Percentiles rank a stretch among this genome's conserved stretches.
Evolutionary conservation across 495 filamentous ascomycete species (phyloP).

Genomic region (Aspergillus diversus): DNA sequence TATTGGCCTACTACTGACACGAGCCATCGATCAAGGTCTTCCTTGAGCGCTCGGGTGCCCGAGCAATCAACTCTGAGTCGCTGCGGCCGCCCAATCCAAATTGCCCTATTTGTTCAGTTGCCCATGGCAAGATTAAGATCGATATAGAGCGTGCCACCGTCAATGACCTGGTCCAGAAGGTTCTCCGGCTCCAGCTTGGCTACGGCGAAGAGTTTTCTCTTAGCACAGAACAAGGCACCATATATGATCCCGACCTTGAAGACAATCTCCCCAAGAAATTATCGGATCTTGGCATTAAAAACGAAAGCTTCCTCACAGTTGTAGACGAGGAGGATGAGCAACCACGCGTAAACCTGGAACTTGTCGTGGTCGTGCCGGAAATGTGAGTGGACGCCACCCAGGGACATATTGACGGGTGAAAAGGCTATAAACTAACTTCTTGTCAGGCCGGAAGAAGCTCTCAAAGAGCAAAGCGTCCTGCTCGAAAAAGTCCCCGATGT

Average conservation of each 20-base stretch:
- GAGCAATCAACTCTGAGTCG: conserved; percentile 74
- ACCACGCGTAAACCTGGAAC: conserved; percentile 80
- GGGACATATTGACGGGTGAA: no score
- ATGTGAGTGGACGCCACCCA: conserved; percentile 30
- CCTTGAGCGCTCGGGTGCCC: conserved; percentile 69
- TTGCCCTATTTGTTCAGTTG: conserved; percentile 81
- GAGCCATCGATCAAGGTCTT: conserved; percentile 60
- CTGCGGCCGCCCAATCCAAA: conserved; percentile 76
- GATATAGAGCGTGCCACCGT: conserved; percentile 79
- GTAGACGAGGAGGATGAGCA: conserved; percentile 84
- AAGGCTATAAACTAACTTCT: conserved; percentile 20
- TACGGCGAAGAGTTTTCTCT: conserved; percentile 86
- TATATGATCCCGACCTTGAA: conserved; percentile 88
- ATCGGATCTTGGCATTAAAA: conserved; percentile 71
- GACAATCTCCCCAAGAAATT: conserved; percentile 84
- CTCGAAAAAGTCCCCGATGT: conserved; percentile 53
- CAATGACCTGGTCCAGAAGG: conserved; percentile 75
- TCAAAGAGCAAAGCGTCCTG: conserved; percentile 47
- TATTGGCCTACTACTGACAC: conserved; percentile 14
- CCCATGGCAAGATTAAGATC: conserved; percentile 64
- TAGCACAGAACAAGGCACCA: conserved; percentile 66
- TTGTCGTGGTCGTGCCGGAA: conserved; percentile 52
- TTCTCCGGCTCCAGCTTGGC: conserved; percentile 69
- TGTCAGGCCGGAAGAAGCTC: conserved; percentile 31
- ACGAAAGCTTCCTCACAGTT: conserved; percentile 79